These are phyloP conservation scores for Escovopsis sp. DNA, from an alignment of 2,329 filamentous ascomycete genomes.

Conservation along the genomic window DNA sequence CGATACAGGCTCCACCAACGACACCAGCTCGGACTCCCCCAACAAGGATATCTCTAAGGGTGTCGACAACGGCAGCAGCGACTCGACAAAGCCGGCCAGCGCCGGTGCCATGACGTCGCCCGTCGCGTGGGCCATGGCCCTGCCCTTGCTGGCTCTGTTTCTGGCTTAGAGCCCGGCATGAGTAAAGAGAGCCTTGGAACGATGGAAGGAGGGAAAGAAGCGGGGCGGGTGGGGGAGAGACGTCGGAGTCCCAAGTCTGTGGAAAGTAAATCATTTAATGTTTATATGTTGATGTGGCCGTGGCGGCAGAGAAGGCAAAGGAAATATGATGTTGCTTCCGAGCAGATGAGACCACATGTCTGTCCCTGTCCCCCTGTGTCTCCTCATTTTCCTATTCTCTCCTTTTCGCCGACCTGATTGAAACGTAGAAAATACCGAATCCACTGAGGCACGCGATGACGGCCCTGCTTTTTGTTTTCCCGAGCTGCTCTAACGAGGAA, in stretches of 20 bases:
- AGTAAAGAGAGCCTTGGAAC: too few relatives aligned
- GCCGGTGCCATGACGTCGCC: conserved; percentile 17
- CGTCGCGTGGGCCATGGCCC: conserved; percentile 17
- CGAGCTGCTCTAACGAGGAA: too few relatives aligned
- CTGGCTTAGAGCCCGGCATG: conserved; percentile 13
- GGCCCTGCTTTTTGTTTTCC: not conserved
- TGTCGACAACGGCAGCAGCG: conserved; percentile 3
- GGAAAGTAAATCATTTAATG: not conserved
- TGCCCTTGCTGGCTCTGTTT: conserved; percentile 21
- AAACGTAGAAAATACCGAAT: not conserved
- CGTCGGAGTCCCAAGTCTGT: not conserved
- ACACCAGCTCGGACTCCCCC: conserved; percentile 8
- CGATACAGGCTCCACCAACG: conserved; percentile 16
- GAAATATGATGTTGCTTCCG: conserved; percentile 5
- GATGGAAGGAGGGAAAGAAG: too few relatives aligned
- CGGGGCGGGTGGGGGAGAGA: too few relatives aligned
- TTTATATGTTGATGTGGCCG: conserved; percentile 1
- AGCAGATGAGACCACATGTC: conserved; percentile 3
- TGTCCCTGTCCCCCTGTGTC: too few relatives aligned
- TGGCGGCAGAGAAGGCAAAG: not conserved
- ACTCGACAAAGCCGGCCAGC: conserved; percentile 11
- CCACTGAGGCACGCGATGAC: not conserved
- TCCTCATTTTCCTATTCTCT: not conserved
- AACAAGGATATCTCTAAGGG: conserved; percentile 8
- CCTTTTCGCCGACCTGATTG: not conserved